Base-by-base conservation (phyloP, 495 filamentous ascomycete genomes). In the Neurospora sp. region DNA sequence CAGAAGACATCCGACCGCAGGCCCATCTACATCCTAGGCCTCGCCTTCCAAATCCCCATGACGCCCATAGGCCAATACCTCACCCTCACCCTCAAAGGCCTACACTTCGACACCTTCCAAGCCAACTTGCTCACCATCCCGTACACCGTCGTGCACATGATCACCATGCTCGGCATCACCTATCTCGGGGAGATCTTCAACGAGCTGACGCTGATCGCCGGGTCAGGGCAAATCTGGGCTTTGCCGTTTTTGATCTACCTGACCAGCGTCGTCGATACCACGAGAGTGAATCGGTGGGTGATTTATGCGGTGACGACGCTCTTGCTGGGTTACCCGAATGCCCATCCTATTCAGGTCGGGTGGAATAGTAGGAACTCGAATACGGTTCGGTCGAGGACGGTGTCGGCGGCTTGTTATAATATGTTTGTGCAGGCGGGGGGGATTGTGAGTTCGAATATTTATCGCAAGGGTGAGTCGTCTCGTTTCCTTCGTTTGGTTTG, bases 21-120 rank as follows among this genome's bases (percentile, higher is more conserved):
- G 88, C 89, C 90, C 1, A 85, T 93, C 38, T 94, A 93, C 75
- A 75, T 89, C 10, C 77, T 94, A 7, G 92, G 91, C 7, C 72
- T 94, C 2, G 83, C 81, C 0, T 92, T 88, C 82, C 83, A 88
- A 74, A 89, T 92, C 35, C 90, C 91, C 0, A 84, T 83, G 39
- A 82, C 85, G 0, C 87, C 90, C 0, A 85, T 86, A 11, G 83
- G 80, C 12, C 83, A 82, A 39, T 94, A 94, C 73, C 85, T 94
- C 39, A 93, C 89, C 5, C 82, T 94, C 4, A 84, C 88, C 12
- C 80, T 93, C 72, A 62, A 4, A 7, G 85, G 85, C 0, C 82
- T 93, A 0, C 90, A 90, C 3, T 94, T 93, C 80, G 83, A 84
- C 70, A 92, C 90, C 8, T 92, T 94, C 78, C 79, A 91, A 69